phyloP scores from a whole-genome alignment of 139 green algal genomes.

The Micractinium conductrix region DNA sequence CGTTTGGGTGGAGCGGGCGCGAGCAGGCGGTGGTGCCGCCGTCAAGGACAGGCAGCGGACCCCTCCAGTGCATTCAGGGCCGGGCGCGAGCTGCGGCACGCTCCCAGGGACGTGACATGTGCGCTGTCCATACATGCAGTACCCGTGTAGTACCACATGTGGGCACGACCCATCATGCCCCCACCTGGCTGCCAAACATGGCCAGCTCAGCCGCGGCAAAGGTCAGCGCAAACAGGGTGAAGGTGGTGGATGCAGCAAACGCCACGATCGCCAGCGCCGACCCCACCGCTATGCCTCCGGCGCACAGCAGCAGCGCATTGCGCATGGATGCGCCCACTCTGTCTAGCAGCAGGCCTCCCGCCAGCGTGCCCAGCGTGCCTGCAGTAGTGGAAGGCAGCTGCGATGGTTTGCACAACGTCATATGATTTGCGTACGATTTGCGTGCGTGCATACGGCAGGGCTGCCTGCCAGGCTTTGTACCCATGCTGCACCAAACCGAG shows the following conservation, averaged over 20 bases:
- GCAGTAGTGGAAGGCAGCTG: neutral
- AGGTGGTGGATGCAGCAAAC: slow-evolving; percentile 58
- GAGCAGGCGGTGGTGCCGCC: no score
- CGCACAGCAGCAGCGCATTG: slow-evolving; percentile 72
- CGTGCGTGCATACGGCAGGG: neutral
- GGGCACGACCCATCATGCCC: neutral
- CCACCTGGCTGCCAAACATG: slow-evolving; percentile 79
- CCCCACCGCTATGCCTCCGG: slow-evolving; percentile 51
- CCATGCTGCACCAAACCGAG: neutral
- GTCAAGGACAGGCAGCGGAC: no score
- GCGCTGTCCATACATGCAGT: neutral
- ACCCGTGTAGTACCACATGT: neutral
- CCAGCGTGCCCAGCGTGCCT: slow-evolving; percentile 78
- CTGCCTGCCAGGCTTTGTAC: neutral
- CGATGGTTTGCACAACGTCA: neutral
- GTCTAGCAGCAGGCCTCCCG: slow-evolving; percentile 86
- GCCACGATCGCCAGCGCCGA: slow-evolving; percentile 61
- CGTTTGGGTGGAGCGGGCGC: no score
- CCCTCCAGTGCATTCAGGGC: no score
- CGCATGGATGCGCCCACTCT: slow-evolving; percentile 68
- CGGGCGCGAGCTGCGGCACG: no score
- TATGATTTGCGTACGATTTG: neutral
- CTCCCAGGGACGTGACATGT: no score
- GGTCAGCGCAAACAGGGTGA: slow-evolving; percentile 61
- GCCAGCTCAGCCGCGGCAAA: slow-evolving; percentile 76